phyloP scores from a whole-genome alignment of 1,139 yeast species.

The Sugiyamaella grinbergsii region DNA sequence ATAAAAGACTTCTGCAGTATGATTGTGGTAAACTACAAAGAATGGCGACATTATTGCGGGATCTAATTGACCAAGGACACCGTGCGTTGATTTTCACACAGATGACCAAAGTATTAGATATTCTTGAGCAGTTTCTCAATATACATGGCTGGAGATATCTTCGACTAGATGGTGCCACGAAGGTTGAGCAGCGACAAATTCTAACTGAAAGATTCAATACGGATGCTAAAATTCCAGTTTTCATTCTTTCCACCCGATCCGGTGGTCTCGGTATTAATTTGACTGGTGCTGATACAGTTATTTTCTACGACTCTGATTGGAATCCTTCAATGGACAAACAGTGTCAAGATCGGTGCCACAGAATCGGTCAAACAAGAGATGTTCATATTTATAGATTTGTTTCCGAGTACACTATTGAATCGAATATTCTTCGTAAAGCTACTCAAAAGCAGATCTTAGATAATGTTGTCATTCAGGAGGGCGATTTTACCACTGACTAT shows the following conservation, averaged over 20 bases:
- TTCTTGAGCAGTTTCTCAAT: slow-evolving; percentile 88
- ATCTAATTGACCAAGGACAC: slow-evolving; percentile 82
- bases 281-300: slow-evolving; percentile 98
- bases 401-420: slow-evolving; percentile 93
- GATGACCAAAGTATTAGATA: slow-evolving; percentile 95
- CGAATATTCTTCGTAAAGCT: slow-evolving; percentile 90
- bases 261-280: slow-evolving; percentile 98
- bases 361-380: slow-evolving; percentile 97
- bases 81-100: slow-evolving; percentile 95
- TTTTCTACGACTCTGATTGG: slow-evolving; percentile 99
- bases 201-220: slow-evolving; percentile 90
- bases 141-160: slow-evolving; percentile 92
- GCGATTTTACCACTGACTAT: slow-evolving; percentile 97
- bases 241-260: slow-evolving; percentile 90
- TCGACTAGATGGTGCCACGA: slow-evolving; percentile 97
- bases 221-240: slow-evolving; percentile 84
- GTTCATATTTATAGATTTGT: slow-evolving; percentile 97
- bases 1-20: slow-evolving; percentile 83
- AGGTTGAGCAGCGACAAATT: slow-evolving; percentile 93
- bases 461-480: slow-evolving; percentile 95
- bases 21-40: slow-evolving; percentile 97
- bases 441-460: slow-evolving; percentile 94
- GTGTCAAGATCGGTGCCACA: slow-evolving; percentile 98
- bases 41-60: slow-evolving; percentile 71
- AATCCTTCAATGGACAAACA: slow-evolving; percentile 99